phyloP scores from a whole-genome alignment of 23 red algal species.

The Gracilariopsis chorda region DNA sequence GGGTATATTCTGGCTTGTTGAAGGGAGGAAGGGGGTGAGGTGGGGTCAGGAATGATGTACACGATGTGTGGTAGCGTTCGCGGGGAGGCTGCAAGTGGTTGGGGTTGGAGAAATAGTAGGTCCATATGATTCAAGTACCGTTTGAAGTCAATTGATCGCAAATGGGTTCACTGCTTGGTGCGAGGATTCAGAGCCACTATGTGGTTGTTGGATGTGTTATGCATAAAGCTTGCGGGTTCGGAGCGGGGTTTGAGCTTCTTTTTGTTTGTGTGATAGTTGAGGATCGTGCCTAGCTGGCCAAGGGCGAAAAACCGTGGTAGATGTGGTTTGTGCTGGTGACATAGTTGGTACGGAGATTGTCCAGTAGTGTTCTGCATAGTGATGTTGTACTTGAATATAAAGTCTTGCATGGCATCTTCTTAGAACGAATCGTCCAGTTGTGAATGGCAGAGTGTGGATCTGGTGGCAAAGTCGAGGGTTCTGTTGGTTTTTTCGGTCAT shows the following conservation, averaged over 20 bases:
- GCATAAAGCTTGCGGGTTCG: not conserved
- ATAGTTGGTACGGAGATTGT: not conserved
- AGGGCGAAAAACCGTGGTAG: not conserved
- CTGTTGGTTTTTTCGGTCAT: no score
- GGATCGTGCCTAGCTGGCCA: not conserved
- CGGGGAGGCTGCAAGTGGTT: not conserved
- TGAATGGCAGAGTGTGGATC: not conserved
- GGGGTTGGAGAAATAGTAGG: not conserved
- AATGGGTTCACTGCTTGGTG: not conserved
- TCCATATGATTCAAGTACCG: not conserved
- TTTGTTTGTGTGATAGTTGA: not conserved
- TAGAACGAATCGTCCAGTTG: conserved; percentile 12
- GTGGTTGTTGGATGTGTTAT: not conserved
- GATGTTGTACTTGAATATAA: not conserved
- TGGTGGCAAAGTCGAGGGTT: no score
- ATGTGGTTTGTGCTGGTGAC: not conserved
- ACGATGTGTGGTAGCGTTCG: no score
- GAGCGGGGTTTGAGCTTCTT: not conserved
- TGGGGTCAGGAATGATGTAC: not conserved
- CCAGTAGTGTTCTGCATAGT: not conserved
- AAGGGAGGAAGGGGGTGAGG: not conserved
- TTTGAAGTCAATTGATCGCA: not conserved
- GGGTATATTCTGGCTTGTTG: not conserved
- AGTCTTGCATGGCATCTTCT: not conserved
- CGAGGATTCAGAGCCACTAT: not conserved